These are phyloP conservation scores for Monosporozyma solicola DNA, from an alignment of 805 yeast species.

Conservation along the genomic window DNA sequence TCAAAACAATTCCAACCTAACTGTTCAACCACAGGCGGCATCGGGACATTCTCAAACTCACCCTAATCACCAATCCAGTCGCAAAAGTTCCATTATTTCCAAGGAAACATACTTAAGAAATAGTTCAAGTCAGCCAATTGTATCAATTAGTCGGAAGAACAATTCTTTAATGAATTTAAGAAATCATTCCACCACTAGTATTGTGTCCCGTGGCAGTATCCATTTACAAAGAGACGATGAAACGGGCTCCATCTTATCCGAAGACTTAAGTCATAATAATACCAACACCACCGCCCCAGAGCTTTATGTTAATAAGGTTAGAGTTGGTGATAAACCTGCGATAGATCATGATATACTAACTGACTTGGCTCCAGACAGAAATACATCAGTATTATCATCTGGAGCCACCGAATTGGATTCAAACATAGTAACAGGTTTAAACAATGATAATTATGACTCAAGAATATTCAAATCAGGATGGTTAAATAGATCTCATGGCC, in stretches of 20 bases:
- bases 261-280: neutral
- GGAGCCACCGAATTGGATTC: neutral
- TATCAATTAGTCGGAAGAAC: neutral
- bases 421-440: constrained; percentile 5
- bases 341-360: neutral
- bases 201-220: neutral
- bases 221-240: neutral
- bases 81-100: constrained; percentile 3
- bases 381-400: neutral
- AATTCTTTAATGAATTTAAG: neutral
- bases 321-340: neutral
- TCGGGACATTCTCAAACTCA: neutral
- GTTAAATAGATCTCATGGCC: constrained; percentile 43
- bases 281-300: neutral
- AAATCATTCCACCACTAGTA: neutral
- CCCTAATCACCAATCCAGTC: neutral
- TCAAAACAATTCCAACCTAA: constrained; percentile 1
- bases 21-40: neutral
- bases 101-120: neutral
- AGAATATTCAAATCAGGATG: constrained; percentile 46
- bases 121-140: constrained; percentile 2
- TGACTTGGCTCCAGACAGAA: neutral
- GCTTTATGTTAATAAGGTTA: neutral
- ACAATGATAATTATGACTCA: constrained; percentile 31
- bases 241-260: neutral